Evolutionary conservation across 768 basidiomycete species (phyloP), one percentile per base, ranked within the genome.

Genomic region (Asterophora lycoperdoides): DNA sequence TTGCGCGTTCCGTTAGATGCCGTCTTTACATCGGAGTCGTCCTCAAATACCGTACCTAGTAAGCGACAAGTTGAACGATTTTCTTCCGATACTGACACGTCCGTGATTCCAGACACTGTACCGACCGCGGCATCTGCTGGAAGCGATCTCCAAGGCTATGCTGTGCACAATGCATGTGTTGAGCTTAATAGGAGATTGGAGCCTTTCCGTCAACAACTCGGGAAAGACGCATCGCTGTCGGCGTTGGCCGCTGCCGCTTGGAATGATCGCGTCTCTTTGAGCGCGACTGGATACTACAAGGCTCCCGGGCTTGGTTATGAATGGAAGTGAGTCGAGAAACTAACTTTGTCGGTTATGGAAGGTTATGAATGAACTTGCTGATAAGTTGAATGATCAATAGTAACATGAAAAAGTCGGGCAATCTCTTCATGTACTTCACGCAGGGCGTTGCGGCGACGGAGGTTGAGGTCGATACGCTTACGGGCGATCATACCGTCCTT

Each of bases 381-480:
- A 32, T 32, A 3, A 4, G 2, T 32, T 32, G 30, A 32, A 32
- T 32, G 14, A 9, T 14, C 29, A n/a, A n/a, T 29, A 55, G 54
- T 9, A 55, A 55, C 29, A 52, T 49, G 54, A 49, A 55, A 20
- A 55, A 52, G 32, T 29, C 54, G 0, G 54, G 47, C 18, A 52
- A 55, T 44, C 54, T 52, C 35, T 55, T 52, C 39, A 43, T 55
- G 50, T 55, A 55, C 18, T 55, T 49, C 26, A 55, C 54, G 2
- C 54, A 55, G 33, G 54, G 54, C 3, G 54, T 55, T 8, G 50
- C 54, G 14, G 54, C 54, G 23, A 55, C 54, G 23, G 54, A 55
- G 36, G 54, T 55, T 6, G 54, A 55, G 38, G 54, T 55, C 6
- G 50, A 55, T 49, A 52, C 37, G 5, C 40, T 55, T 26, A 49